These are phyloP conservation scores for Jaapia argillacea DNA, from an alignment of 768 basidiomycete genomes.

Conservation along the genomic window DNA sequence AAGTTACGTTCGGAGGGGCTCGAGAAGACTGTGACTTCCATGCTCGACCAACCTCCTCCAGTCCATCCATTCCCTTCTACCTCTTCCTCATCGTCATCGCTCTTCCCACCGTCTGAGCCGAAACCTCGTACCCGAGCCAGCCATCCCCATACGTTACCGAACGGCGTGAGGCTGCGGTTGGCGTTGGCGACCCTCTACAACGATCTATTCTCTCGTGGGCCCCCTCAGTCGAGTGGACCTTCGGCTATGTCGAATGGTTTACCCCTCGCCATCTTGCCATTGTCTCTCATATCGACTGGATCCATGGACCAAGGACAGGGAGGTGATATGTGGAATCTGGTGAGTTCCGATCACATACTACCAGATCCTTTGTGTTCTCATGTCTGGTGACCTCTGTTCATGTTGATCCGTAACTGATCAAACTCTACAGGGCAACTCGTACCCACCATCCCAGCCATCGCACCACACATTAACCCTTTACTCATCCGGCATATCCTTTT, in stretches of 20 bases:
- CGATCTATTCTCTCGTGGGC: slow-evolving; percentile 69
- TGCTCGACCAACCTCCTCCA: slow-evolving; percentile 73
- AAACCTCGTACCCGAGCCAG: slow-evolving; percentile 22
- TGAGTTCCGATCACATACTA: too few species aligned
- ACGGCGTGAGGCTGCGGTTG: slow-evolving; percentile 71
- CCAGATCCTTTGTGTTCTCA: too few species aligned
- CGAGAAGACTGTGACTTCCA: slow-evolving; percentile 72
- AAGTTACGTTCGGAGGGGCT: slow-evolving; percentile 70
- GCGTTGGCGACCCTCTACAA: slow-evolving; percentile 72
- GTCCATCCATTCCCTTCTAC: slow-evolving; percentile 38
- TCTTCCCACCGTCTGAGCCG: slow-evolving; percentile 44
- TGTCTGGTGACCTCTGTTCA: too few species aligned
- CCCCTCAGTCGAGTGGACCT: slow-evolving; percentile 19
- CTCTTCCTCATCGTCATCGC: too few species aligned
- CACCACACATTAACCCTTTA: background rate
- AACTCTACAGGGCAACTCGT: too few species aligned
- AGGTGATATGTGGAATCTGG: too few species aligned
- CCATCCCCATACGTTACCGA: slow-evolving; percentile 60
- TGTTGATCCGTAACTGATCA: too few species aligned
- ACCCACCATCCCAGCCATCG: background rate
- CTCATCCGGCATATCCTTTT: background rate
- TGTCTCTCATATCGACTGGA: slow-evolving; percentile 2
- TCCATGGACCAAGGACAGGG: too few species aligned
- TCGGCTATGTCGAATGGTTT: background rate
- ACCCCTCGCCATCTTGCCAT: slow-evolving; percentile 1